These are phyloP conservation scores for Populus trichocarpa DNA, from an alignment of 441 rosid species.

Conservation along the genomic window DNA sequence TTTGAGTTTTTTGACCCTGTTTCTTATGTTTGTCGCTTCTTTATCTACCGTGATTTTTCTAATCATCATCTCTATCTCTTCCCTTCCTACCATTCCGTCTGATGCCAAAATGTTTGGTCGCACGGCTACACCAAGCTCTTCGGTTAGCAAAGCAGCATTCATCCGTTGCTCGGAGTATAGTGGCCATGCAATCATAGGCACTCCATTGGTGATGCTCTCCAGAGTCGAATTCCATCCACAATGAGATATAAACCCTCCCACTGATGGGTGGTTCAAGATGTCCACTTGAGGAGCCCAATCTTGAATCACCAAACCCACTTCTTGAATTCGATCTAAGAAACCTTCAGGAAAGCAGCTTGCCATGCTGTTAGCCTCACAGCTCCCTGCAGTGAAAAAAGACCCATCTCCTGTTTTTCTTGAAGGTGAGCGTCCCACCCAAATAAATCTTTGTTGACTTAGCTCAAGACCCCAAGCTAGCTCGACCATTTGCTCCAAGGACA, in stretches of 20 bases:
- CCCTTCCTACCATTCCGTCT: constrained; percentile 22
- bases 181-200: constrained; percentile 63
- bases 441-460: constrained; percentile 48
- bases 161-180: constrained; percentile 51
- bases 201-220: constrained; percentile 46
- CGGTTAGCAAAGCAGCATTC: constrained; percentile 40
- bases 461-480: constrained; percentile 63
- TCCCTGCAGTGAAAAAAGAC: constrained; percentile 7
- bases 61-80: constrained; percentile 30
- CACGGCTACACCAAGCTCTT: constrained; percentile 37
- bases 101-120: constrained; percentile 25
- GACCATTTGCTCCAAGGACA: constrained; percentile 36
- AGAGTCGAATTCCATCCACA: constrained; percentile 61
- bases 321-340: constrained; percentile 16
- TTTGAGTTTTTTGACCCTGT: constrained; percentile 17
- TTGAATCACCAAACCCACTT: constrained; percentile 32
- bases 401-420: background rate
- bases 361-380: background rate
- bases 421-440: constrained; percentile 53
- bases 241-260: constrained; percentile 52
- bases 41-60: constrained; percentile 21
- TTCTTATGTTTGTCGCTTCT: constrained; percentile 13
- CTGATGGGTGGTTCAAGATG: constrained; percentile 40
- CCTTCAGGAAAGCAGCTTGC: constrained; percentile 5
- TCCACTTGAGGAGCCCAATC: constrained; percentile 53